Evolutionary conservation across 768 basidiomycete genomes (phyloP).

Genomic region (Tricholoma furcatifolium): DNA sequence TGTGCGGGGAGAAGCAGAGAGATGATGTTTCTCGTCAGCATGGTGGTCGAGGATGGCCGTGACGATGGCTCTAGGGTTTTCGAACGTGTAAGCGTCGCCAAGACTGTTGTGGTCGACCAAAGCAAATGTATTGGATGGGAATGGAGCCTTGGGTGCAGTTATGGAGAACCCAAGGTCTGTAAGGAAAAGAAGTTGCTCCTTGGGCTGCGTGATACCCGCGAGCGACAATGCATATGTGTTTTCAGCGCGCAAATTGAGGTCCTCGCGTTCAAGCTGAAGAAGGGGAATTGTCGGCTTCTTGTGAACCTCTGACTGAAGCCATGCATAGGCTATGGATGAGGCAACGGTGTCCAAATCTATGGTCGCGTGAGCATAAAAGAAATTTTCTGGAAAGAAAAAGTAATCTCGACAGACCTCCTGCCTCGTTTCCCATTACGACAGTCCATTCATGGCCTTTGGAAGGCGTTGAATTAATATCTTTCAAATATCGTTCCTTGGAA

Average conservation of each 20-base stretch:
- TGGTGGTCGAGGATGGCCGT: slow-evolving; percentile 89
- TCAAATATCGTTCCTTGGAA: slow-evolving; percentile 61
- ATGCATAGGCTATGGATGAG: slow-evolving; percentile 82
- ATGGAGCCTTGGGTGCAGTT: slow-evolving; percentile 22
- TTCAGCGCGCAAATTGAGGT: slow-evolving; percentile 82
- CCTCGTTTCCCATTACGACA: slow-evolving; percentile 93
- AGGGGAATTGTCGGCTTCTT: slow-evolving; percentile 67
- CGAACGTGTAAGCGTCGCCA: slow-evolving; percentile 35
- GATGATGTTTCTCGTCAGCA: slow-evolving; percentile 75
- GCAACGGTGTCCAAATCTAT: slow-evolving; percentile 90
- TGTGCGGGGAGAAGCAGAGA: slow-evolving; percentile 63
- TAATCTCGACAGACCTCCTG: slow-evolving; percentile 65
- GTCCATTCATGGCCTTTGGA: slow-evolving; percentile 66
- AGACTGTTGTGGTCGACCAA: slow-evolving; percentile 93
- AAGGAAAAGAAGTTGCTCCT: slow-evolving; percentile 60
- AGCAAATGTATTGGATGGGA: slow-evolving; percentile 61
- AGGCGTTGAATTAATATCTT: slow-evolving; percentile 42
- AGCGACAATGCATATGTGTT: slow-evolving; percentile 75
- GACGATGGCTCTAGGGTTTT: slow-evolving; percentile 50
- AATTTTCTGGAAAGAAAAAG: neutral
- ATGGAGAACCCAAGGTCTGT: slow-evolving; percentile 56
- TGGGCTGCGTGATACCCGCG: slow-evolving; percentile 50
- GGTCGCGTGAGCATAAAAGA: neutral
- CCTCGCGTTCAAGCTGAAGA: slow-evolving; percentile 62
- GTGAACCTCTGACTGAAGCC: slow-evolving; percentile 60